These are phyloP conservation scores for Diaporthe longicolla DNA, from an alignment of 2,329 filamentous ascomycete species.

Conservation along the genomic window DNA sequence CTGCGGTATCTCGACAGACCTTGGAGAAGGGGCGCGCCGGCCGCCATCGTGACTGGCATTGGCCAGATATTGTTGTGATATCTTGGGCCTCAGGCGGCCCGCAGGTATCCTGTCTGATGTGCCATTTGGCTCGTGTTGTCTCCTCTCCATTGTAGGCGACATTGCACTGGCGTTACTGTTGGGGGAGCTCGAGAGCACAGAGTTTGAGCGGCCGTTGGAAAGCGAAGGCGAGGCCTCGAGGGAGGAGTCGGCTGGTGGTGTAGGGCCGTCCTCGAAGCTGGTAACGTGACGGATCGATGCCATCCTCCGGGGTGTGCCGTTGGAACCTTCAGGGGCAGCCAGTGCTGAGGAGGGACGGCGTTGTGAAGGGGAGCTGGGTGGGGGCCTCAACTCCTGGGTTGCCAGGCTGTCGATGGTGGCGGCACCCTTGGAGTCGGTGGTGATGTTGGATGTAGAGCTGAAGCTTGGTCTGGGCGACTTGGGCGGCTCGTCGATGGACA, in stretches of 20 bases:
- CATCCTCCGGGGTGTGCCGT: slow-evolving; percentile 51
- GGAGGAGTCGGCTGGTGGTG: slow-evolving; percentile 57
- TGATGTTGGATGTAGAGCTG: slow-evolving; percentile 38
- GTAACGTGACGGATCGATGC: slow-evolving; percentile 69
- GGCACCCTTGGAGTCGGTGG: slow-evolving; percentile 30
- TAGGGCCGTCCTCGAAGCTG: slow-evolving; percentile 62
- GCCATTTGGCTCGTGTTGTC: slow-evolving; percentile 51
- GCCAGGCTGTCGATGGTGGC: slow-evolving; percentile 26
- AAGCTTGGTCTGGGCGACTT: slow-evolving; percentile 41
- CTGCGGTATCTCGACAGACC: slow-evolving; percentile 48
- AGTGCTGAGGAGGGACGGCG: slow-evolving; percentile 46
- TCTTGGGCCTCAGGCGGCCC: slow-evolving; percentile 55
- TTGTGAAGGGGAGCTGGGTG: slow-evolving; percentile 45
- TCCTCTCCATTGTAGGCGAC: slow-evolving; percentile 57
- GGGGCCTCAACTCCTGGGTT: slow-evolving; percentile 40
- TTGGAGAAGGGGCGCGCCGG: slow-evolving; percentile 37
- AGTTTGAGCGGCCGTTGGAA: slow-evolving; percentile 54
- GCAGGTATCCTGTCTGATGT: slow-evolving; percentile 50
- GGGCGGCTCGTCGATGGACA: slow-evolving; percentile 39
- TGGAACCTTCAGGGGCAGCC: slow-evolving; percentile 42
- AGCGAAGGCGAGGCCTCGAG: slow-evolving; percentile 55
- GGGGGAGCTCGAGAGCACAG: slow-evolving; percentile 69
- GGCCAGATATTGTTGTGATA: slow-evolving; percentile 39
- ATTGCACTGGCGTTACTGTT: slow-evolving; percentile 67
- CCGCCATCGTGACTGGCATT: slow-evolving; percentile 41